Percentiles rank a stretch among this genome's conserved stretches.
phyloP scores from a whole-genome alignment of 768 basidiomycete genomes.

The Suillus occidentalis region DNA sequence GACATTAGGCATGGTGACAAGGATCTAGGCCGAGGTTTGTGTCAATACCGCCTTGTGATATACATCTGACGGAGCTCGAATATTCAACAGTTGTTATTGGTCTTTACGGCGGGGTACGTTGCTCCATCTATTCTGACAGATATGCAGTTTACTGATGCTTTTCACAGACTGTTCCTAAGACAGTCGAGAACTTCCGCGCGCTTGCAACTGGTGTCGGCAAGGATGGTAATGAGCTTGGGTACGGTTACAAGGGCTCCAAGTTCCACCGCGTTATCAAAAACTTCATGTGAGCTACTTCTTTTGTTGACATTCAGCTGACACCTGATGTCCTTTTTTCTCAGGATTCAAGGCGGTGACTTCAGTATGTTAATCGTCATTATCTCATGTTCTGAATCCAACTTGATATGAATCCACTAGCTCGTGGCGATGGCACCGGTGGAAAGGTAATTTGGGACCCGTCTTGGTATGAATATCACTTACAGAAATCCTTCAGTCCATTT shows the following conservation, averaged over 20 bases:
- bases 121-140: not conserved
- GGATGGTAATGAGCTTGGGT: conserved; percentile 64
- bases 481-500: conserved; percentile 64
- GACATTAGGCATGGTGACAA: conserved; percentile 93
- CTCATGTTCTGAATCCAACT: conserved; percentile 19
- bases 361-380: conserved; percentile 51
- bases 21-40: conserved; percentile 76
- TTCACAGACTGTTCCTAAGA: conserved; percentile 87
- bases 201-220: conserved; percentile 82
- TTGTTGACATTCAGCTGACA: conserved; percentile 2
- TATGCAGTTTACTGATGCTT: not conserved
- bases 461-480: not conserved
- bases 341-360: conserved; percentile 99
- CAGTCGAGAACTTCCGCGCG: conserved; percentile 96
- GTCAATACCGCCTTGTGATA: conserved; percentile 1
- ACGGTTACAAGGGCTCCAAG: conserved; percentile 91
- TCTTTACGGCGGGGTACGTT: conserved; percentile 81
- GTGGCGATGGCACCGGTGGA: conserved; percentile 87
- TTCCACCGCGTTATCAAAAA: conserved; percentile 97
- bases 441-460: conserved; percentile 50
- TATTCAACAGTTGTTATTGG: conserved; percentile 69
- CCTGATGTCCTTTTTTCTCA: conserved; percentile 26
- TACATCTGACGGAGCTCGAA: conserved; percentile 9
- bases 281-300: conserved; percentile 65
- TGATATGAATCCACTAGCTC: conserved; percentile 45